A percentile compares a stretch with the other conserved stretches of the same genome.
Evolutionary conservation across 768 basidiomycete genomes (phyloP).

Genomic region (Postia placenta): DNA sequence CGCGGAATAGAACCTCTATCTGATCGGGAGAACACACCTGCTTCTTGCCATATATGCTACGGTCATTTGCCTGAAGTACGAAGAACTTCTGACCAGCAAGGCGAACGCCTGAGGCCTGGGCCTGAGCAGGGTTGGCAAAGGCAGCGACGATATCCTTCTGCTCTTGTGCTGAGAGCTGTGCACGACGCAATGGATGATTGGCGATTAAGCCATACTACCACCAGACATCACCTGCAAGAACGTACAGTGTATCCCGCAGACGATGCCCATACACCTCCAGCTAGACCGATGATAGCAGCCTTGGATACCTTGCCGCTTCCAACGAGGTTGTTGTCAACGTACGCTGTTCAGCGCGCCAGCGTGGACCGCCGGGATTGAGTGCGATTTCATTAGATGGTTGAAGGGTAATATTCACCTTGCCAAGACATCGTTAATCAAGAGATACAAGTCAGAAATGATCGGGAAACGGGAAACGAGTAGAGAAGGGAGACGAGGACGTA

Average conservation of each 20-base stretch:
- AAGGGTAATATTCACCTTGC: conserved; percentile 42
- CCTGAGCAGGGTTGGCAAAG: conserved; percentile 33
- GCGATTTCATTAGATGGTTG: neutral
- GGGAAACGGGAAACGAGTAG: conserved; percentile 1
- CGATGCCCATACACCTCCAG: conserved; percentile 75
- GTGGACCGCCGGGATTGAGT: neutral
- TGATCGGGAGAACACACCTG: conserved; percentile 40
- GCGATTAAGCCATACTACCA: conserved; percentile 5
- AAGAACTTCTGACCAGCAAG: conserved; percentile 75
- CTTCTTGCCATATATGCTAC: conserved; percentile 75
- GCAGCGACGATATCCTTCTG: conserved; percentile 49
- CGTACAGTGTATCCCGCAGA: conserved; percentile 54
- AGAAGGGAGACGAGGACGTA: conserved; percentile 4
- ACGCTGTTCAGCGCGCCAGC: conserved; percentile 39
- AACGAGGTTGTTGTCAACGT: conserved; percentile 78
- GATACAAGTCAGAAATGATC: neutral
- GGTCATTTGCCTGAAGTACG: conserved; percentile 39
- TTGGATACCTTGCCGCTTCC: conserved; percentile 64
- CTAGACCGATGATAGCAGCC: conserved; percentile 71
- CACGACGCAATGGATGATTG: neutral
- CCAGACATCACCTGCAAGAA: conserved; percentile 6
- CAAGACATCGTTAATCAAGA: conserved; percentile 49
- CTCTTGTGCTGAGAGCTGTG: conserved; percentile 59
- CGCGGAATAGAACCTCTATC: neutral
- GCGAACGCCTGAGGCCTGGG: conserved; percentile 55